phyloP scores from a whole-genome alignment of 2,329 filamentous ascomycete species.

The Diaporthe citri region DNA sequence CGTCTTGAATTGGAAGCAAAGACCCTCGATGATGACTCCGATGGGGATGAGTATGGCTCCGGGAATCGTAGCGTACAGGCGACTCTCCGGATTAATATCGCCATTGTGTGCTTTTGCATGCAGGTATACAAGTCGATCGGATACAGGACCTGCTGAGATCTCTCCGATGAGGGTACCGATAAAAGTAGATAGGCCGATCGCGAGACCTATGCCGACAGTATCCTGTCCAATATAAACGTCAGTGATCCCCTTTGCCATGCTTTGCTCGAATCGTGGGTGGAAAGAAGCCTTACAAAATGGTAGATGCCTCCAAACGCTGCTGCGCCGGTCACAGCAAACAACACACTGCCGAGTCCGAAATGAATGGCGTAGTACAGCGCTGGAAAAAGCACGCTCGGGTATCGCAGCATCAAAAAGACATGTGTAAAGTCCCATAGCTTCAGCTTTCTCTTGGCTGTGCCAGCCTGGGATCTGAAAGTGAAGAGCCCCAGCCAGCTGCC shows the following conservation, averaged over 20 bases:
- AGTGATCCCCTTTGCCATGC: neutral
- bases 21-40: constrained; percentile 43
- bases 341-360: neutral
- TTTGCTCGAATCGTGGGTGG: neutral
- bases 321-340: neutral
- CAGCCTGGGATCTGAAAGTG: neutral
- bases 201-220: constrained; percentile 10
- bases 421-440: constrained; percentile 16
- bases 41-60: constrained; percentile 38
- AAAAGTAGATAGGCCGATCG: neutral
- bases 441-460: neutral
- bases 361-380: neutral
- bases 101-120: neutral
- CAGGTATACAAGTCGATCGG: neutral
- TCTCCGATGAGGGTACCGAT: neutral
- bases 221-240: neutral
- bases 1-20: constrained; percentile 41
- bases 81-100: neutral
- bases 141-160: constrained; percentile 3
- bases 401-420: constrained; percentile 12
- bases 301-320: neutral
- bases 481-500: neutral
- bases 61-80: neutral
- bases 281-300: neutral
- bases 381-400: neutral